Base-by-base conservation (phyloP, 305 asterid species). In the Fraxinus dipetala region DNA sequence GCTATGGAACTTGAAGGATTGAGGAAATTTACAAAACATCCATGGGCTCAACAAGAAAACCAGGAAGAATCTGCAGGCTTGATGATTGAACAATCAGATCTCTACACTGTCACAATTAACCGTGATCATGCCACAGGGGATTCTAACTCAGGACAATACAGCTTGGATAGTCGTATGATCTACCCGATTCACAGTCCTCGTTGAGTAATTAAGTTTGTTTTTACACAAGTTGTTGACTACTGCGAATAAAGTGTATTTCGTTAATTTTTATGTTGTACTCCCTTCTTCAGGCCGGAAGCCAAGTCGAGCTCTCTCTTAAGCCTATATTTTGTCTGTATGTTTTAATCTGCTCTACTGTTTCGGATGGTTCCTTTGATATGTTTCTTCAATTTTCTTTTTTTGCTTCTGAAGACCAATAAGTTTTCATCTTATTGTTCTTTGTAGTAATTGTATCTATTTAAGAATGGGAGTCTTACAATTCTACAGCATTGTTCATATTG, bases 1-100 rank as follows among this genome's bases (percentile, higher is more conserved):
- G 92, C 85, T 0, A 90, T 87, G 87, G 92, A 91, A 38, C 89
- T 92, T 0, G 97, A 92, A 75, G 83, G 90, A 26, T 80, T 86
- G 13, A 84, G 88, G 83, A 92, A 86, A 85, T 45, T 91, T 0
- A 76, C 84, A 18, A 81, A 36, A 18, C 89, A 89, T 85, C 92
- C 90, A 59, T 88, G 91, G 91, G 72, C 80, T 77, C 84, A 85
- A 26, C 87, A 63, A 75, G 81, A 76, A 2, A 82, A 16, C 8
- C 65, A 14, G 3, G 92, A 89, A 72, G 93, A 87, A 72, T 82
- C 31, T 0, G 85, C 70, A 24, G 83, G 82, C 16, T 81, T 85
- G 32, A 80, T 89, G 72, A 77, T 4, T 51, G 85, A 82, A 82
- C 83, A 82, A 6, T 48, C 88, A 4, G 95, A 92, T 79, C 76